A percentile compares a stretch with the other conserved stretches of the same genome.
Conservation (phyloP, 1,284 basidiomycete genomes). For the Fomitiporia mediterranea region DNA sequence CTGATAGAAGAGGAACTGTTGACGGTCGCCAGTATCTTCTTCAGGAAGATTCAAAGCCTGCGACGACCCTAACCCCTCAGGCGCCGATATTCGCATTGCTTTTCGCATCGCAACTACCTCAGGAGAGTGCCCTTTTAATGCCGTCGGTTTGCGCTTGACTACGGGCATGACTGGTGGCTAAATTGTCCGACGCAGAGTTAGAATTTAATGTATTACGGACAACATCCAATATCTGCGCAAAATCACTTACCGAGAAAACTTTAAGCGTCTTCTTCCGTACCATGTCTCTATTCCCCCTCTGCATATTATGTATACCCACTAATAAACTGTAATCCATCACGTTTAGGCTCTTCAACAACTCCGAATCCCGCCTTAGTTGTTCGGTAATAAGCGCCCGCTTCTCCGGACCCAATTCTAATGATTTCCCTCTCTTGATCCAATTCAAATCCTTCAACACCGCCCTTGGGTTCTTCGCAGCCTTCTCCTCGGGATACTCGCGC, state of each 20-base stretch:
- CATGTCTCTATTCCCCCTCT: constrained; percentile 87
- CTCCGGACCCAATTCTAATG: constrained; percentile 88
- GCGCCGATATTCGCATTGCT: constrained; percentile 81
- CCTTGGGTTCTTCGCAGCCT: constrained; percentile 72
- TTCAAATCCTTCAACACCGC: constrained; percentile 96
- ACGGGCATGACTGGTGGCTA: constrained; percentile 60
- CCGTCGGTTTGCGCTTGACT: constrained; percentile 52
- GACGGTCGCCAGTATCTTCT: constrained; percentile 68
- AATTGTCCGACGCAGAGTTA: no score
- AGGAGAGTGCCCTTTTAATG: constrained; percentile 53
- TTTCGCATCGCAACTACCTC: constrained; percentile 82
- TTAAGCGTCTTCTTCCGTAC: constrained; percentile 85
- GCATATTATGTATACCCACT: constrained; percentile 92
- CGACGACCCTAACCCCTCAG: constrained; percentile 60
- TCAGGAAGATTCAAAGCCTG: constrained; percentile 64
- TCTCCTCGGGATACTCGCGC: constrained; percentile 84
- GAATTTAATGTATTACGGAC: neutral
- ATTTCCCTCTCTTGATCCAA: constrained; percentile 83
- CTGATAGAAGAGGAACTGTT: constrained; percentile 91
- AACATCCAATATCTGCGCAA: neutral
- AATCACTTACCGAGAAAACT: constrained; percentile 77
- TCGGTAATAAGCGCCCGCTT: constrained; percentile 88
- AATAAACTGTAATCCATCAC: constrained; percentile 98
- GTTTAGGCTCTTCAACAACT: constrained; percentile 74
- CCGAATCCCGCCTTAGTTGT: constrained; percentile 84